Evolutionary conservation across 2,329 filamentous ascomycete genomes (phyloP), one percentile per base, ranked within the genome.

Genomic region (Penicillium sp.): DNA sequence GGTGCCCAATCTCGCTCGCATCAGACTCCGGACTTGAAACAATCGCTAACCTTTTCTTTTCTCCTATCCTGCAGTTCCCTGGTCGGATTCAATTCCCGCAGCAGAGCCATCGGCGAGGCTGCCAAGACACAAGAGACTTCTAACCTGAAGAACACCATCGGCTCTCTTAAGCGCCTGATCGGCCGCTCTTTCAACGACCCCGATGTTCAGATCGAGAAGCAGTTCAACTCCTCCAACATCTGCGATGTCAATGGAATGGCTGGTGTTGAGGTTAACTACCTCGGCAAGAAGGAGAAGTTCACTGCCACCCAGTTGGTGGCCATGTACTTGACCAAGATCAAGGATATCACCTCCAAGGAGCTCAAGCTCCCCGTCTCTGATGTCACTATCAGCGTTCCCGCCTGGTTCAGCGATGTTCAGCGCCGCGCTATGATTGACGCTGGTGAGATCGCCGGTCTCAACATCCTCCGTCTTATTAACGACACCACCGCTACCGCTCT

Each of bases 41-140:
- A 54, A 53, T 53, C 24, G 30, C 40, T 47, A n/a, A 56, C 38
- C 22, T 49, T 17, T 26, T 24, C 61, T 58, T 49, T 61, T 37
- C 51, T 64, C 35, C 51, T 63, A 56, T 42, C 13, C 33, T 44
- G 59, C 74, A 96, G 93, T 65, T 93, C 95, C 66, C 85, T 99
- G 69, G 95, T 99, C 74, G 93, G 92, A 75, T 99, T 99, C 81
- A 92, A 93, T 63, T 90, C 92, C 78, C 97, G 96, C 84, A 89
- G 87, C 80, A 91, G 95, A 84, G 96, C 96, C 79, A 87, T 99
- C 69, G 95, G 95, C 70, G 95, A 99, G 84, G 82, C 91, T 61
- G 95, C 95, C 71, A 98, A 98, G 88, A 98, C 94, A 70, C 94
- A 97, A 83, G 95, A 99, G 83, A 96, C 97, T 78, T 97, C 94